Percentiles rank a stretch among this genome's conserved stretches.
Conservation (phyloP, 805 yeast species). For the Teunomyces kruisii region DNA sequence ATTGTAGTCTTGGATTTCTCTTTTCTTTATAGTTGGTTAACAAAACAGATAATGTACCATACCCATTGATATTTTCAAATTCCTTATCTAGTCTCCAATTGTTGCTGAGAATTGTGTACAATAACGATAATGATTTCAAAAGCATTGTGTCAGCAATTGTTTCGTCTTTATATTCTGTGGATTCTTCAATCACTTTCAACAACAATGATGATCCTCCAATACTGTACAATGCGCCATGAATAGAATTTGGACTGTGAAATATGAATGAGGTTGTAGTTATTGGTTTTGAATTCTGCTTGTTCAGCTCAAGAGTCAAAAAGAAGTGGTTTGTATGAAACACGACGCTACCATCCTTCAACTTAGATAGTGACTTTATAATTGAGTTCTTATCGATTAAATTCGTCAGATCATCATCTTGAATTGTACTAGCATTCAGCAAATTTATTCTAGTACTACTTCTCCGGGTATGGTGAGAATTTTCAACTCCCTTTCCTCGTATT, state of each 20-base stretch:
- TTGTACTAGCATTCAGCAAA: neutral
- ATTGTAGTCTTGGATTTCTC: slow-evolving; percentile 15
- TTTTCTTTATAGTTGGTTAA: slow-evolving; percentile 45
- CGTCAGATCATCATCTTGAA: neutral
- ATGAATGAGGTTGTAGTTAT: slow-evolving; percentile 8
- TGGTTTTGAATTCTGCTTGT: slow-evolving; percentile 5
- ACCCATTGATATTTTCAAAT: slow-evolving; percentile 61
- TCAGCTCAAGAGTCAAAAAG: slow-evolving; percentile 9
- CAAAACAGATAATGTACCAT: slow-evolving; percentile 54
- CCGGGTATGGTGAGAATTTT: neutral
- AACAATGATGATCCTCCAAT: slow-evolving; percentile 54
- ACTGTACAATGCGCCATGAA: slow-evolving; percentile 36
- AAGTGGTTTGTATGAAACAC: slow-evolving; percentile 16
- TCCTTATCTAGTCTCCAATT: slow-evolving; percentile 56
- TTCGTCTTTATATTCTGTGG: slow-evolving; percentile 25
- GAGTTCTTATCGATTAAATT: slow-evolving; percentile 12
- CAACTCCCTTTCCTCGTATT: neutral
- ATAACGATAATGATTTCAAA: slow-evolving; percentile 33
- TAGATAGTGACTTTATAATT: slow-evolving; percentile 16
- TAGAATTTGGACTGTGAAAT: slow-evolving; percentile 25
- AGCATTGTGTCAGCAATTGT: slow-evolving; percentile 23
- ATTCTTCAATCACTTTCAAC: slow-evolving; percentile 46
- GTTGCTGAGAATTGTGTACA: slow-evolving; percentile 44
- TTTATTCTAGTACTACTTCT: neutral
- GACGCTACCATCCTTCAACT: slow-evolving; percentile 17